These are phyloP conservation scores for Beauveria varroae DNA, from an alignment of 2,329 filamentous ascomycete species.

Conservation along the genomic window DNA sequence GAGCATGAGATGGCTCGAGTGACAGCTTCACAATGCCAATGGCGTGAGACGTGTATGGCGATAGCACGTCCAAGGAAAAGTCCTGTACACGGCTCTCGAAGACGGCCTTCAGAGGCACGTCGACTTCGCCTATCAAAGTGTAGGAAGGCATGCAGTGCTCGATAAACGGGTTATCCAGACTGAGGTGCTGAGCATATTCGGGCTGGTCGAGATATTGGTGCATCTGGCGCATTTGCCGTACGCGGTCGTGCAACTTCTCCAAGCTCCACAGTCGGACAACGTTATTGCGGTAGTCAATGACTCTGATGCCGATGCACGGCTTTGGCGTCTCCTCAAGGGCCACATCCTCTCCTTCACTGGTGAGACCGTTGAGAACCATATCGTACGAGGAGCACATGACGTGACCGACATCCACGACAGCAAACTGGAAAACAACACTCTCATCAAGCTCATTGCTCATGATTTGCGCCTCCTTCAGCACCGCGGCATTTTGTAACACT, in stretches of 20 bases:
- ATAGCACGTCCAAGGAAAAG: constrained; percentile 82
- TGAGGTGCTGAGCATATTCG: constrained; percentile 89
- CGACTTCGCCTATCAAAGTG: constrained; percentile 84
- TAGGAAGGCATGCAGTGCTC: constrained; percentile 89
- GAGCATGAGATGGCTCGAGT: constrained; percentile 85
- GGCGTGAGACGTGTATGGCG: constrained; percentile 84
- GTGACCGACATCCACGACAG: constrained; percentile 82
- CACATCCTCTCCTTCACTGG: constrained; percentile 74
- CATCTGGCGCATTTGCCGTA: constrained; percentile 91
- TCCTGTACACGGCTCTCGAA: constrained; percentile 94
- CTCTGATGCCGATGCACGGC: constrained; percentile 82
- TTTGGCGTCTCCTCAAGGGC: constrained; percentile 75
- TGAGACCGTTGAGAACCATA: constrained; percentile 85
- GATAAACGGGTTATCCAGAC: constrained; percentile 85
- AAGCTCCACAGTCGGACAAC: constrained; percentile 92
- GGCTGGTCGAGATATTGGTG: constrained; percentile 94
- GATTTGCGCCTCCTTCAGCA: constrained; percentile 90
- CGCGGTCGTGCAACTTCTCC: constrained; percentile 80
- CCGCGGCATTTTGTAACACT: constrained; percentile 78
- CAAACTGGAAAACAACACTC: constrained; percentile 88
- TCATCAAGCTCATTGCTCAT: constrained; percentile 97
- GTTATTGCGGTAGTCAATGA: constrained; percentile 81
- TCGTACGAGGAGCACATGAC: constrained; percentile 91
- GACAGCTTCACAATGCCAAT: constrained; percentile 87
- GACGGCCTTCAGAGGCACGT: constrained; percentile 85